Percentiles rank a stretch among this genome's conserved stretches.
Evolutionary conservation across 768 basidiomycete species (phyloP).

Genomic region (Chiua virens): DNA sequence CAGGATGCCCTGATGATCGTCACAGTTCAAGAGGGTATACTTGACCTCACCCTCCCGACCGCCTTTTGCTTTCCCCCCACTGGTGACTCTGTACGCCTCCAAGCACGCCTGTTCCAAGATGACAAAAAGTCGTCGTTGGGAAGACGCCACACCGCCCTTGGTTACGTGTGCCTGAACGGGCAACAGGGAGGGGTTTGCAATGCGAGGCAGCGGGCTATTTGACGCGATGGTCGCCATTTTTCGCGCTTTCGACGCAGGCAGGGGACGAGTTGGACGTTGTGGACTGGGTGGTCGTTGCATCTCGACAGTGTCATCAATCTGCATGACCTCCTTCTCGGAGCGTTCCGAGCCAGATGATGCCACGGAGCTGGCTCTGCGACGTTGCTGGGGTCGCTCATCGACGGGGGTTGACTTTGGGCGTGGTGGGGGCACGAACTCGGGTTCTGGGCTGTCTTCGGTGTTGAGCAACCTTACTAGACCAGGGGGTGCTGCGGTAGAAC

Average conservation of each 20-base stretch:
- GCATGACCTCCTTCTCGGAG: slow-evolving; percentile 36
- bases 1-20: slow-evolving; percentile 97
- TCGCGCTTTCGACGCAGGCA: slow-evolving; percentile 55
- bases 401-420: slow-evolving; percentile 74
- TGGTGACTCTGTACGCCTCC: slow-evolving; percentile 87
- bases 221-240: slow-evolving; percentile 44
- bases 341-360: slow-evolving; percentile 36
- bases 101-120: slow-evolving; percentile 93
- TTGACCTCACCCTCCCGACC: slow-evolving; percentile 77
- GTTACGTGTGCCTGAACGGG: slow-evolving; percentile 81
- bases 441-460: slow-evolving; percentile 20
- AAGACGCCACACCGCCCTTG: slow-evolving; percentile 49
- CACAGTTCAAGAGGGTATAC: slow-evolving; percentile 96
- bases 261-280: slow-evolving; percentile 63
- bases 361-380: slow-evolving; percentile 45
- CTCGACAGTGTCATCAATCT: slow-evolving; percentile 17
- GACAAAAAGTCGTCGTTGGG: slow-evolving; percentile 78
- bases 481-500: slow-evolving; percentile 42
- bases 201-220: slow-evolving; percentile 45
- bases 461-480: slow-evolving; percentile 18
- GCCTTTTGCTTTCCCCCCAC: slow-evolving; percentile 51
- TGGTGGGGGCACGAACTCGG: slow-evolving; percentile 49
- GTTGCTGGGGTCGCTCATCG: slow-evolving; percentile 54
- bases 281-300: slow-evolving; percentile 20
- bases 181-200: slow-evolving; percentile 75